Evolutionary conservation across 148 eudicot genomes (phyloP).

Genomic region (Dianthus caryophyllus): DNA sequence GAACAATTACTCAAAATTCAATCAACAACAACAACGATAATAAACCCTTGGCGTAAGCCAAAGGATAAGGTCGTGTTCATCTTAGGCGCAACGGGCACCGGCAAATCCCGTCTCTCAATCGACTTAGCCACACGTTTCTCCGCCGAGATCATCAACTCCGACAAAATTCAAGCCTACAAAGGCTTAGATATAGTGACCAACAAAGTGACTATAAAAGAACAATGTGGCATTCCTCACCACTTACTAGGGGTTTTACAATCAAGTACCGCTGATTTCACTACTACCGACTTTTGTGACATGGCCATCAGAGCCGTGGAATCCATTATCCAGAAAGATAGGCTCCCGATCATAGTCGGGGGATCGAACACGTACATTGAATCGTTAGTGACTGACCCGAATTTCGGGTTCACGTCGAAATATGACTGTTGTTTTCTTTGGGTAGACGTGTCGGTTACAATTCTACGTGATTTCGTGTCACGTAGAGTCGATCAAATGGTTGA

Average conservation of each 20-base stretch:
- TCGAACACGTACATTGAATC: conserved; percentile 66
- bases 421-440: conserved; percentile 81
- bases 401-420: conserved; percentile 36
- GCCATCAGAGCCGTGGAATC: conserved; percentile 45
- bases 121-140: conserved; percentile 58
- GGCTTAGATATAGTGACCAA: conserved; percentile 76
- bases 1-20: conserved; percentile 37
- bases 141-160: conserved; percentile 73
- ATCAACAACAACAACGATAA: conserved; percentile 16
- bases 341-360: conserved; percentile 78
- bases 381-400: conserved; percentile 24
- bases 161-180: conserved; percentile 71
- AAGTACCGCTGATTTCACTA: conserved; percentile 45
- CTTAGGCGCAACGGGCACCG: conserved; percentile 87
- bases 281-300: conserved; percentile 38
- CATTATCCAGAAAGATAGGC: conserved; percentile 23
- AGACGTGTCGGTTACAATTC: conserved; percentile 44
- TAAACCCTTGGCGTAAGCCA: conserved; percentile 25
- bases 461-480: conserved; percentile 37
- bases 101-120: conserved; percentile 73
- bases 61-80: conserved; percentile 72
- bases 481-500: conserved; percentile 69
- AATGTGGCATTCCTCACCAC: conserved; percentile 69
- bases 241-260: conserved; percentile 51
- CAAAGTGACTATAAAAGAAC: conserved; percentile 59